Evolutionary conservation across 208 protist genomes (phyloP).

Genomic region (Leishmania aethiopica): DNA sequence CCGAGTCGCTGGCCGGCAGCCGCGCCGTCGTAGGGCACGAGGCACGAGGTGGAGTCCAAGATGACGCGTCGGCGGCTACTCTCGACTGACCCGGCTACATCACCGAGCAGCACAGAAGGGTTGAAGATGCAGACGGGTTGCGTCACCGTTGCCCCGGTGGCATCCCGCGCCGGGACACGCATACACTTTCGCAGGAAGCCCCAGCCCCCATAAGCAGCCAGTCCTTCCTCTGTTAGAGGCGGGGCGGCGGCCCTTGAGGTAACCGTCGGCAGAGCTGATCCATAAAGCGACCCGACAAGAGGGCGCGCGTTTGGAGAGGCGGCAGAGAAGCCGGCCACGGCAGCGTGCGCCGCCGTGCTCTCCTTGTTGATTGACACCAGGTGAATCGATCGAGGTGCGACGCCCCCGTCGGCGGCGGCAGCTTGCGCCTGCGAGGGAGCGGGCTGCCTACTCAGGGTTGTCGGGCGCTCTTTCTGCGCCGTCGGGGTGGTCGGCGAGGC

Average conservation of each 20-base stretch:
- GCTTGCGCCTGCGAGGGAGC: background rate
- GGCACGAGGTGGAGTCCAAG: constrained; percentile 15
- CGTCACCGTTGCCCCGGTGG: background rate
- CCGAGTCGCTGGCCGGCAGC: background rate
- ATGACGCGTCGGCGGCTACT: constrained; percentile 20
- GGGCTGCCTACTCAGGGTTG: background rate
- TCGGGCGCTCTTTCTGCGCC: background rate
- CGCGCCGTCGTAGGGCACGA: constrained; percentile 28
- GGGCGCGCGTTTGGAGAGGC: background rate
- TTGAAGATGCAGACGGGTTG: constrained; percentile 18
- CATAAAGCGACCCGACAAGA: background rate
- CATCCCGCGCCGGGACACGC: background rate
- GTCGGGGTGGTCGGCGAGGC: background rate
- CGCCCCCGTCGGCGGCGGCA: background rate
- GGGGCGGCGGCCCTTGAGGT: background rate
- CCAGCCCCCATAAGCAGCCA: constrained; percentile 12
- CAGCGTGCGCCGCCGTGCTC: no score
- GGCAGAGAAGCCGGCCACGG: background rate
- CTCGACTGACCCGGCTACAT: constrained; percentile 8
- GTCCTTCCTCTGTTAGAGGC: background rate
- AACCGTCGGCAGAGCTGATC: background rate
- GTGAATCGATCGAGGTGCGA: background rate
- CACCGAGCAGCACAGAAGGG: constrained; percentile 19
- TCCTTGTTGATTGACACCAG: background rate
- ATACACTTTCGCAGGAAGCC: constrained; percentile 14